Conservation (phyloP, 1,284 basidiomycete species). For the Peniophora sp. region DNA sequence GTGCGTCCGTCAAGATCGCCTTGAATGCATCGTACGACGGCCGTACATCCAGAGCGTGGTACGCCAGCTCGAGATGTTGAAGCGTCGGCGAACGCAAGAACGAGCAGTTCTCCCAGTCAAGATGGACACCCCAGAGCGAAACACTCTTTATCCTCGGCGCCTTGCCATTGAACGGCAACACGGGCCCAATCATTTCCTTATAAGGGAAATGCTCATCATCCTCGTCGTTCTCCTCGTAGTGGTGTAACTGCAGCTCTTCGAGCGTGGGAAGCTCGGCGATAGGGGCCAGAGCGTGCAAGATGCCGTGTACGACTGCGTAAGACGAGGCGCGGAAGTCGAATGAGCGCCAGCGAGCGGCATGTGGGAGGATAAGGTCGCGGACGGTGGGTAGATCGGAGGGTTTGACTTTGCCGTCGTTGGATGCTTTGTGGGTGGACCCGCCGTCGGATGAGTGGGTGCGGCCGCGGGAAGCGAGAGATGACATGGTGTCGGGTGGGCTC, state of each 20-base stretch:
- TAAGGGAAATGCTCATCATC: conserved; percentile 28
- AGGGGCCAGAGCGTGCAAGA: conserved; percentile 33
- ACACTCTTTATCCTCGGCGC: conserved; percentile 43
- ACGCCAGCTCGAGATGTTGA: conserved; percentile 45
- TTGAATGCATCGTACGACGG: conserved; percentile 43
- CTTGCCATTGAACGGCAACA: conserved; percentile 43
- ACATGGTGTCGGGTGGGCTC: conserved; percentile 6
- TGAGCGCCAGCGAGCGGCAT: conserved; percentile 41
- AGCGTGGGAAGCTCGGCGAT: conserved; percentile 41
- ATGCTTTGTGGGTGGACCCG: conserved; percentile 2
- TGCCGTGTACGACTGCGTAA: conserved; percentile 38
- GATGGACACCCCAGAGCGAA: conserved; percentile 54
- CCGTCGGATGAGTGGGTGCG: background rate
- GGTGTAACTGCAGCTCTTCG: conserved; percentile 40
- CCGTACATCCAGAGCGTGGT: conserved; percentile 47
- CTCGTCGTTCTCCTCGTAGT: conserved; percentile 33
- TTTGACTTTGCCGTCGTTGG: conserved; percentile 1
- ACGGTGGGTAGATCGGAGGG: conserved; percentile 28
- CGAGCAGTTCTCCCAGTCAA: conserved; percentile 46
- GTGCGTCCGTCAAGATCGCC: conserved; percentile 38
- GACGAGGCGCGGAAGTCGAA: conserved; percentile 35
- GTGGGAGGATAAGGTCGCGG: conserved; percentile 41
- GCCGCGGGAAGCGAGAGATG: conserved; percentile 8
- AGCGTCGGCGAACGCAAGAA: conserved; percentile 30
- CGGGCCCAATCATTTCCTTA: conserved; percentile 22